Conservation (phyloP, 2,329 filamentous ascomycete genomes). For the Nigrospora osmanthi region DNA sequence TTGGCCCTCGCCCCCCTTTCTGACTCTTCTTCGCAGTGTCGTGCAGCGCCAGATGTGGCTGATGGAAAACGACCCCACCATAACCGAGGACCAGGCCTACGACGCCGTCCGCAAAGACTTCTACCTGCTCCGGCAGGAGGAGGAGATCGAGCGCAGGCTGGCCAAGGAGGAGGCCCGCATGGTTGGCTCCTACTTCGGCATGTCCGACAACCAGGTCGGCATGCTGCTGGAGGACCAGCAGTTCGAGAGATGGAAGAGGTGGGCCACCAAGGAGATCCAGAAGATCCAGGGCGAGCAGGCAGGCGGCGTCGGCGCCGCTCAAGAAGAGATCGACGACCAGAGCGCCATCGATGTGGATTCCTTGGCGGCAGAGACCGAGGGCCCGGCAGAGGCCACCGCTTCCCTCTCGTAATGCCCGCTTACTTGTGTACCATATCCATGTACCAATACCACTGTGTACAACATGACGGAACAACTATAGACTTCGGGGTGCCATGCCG, state of each 20-base stretch:
- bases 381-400: neutral
- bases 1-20: neutral
- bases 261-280: conserved; percentile 18
- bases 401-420: neutral
- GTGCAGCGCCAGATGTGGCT: conserved; percentile 87
- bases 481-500: no score
- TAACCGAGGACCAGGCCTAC: conserved; percentile 66
- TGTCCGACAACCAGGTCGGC: conserved; percentile 63
- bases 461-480: neutral
- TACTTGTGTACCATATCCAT: conserved; percentile 1
- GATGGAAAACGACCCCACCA: conserved; percentile 53
- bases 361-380: conserved; percentile 2
- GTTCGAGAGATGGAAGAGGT: conserved; percentile 73
- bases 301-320: conserved; percentile 14
- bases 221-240: conserved; percentile 74
- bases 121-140: conserved; percentile 72
- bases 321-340: neutral
- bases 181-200: conserved; percentile 84
- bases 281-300: conserved; percentile 13
- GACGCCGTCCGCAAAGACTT: conserved; percentile 84
- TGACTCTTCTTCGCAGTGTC: conserved; percentile 50
- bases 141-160: conserved; percentile 76
- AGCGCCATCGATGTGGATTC: conserved; percentile 1
- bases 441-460: neutral
- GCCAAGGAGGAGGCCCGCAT: conserved; percentile 81